Conservation (phyloP, 2,329 filamentous ascomycete species). For the Aquanectria penicillioides region DNA sequence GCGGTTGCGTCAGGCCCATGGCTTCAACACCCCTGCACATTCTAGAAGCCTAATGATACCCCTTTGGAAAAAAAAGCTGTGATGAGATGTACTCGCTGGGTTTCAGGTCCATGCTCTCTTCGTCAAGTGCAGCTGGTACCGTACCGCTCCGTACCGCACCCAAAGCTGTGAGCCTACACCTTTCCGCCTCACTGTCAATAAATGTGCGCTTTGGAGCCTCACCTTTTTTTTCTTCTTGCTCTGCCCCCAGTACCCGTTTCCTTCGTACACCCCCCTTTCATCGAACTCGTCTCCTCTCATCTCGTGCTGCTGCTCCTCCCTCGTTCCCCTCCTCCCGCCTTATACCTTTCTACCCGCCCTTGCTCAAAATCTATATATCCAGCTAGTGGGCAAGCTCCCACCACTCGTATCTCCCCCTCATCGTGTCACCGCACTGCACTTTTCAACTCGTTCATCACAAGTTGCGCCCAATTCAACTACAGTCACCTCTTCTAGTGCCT, state of each 20-base stretch:
- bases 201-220: constrained; percentile 44
- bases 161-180: constrained; percentile 30
- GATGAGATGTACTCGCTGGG: constrained; percentile 21
- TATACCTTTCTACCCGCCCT: neutral
- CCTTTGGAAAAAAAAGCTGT: constrained; percentile 27
- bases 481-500: constrained; percentile 30
- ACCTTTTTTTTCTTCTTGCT: constrained; percentile 22
- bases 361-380: constrained; percentile 12
- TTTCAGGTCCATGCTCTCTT: constrained; percentile 35
- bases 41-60: constrained; percentile 40
- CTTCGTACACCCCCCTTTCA: neutral
- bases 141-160: too few species aligned
- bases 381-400: constrained; percentile 5
- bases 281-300: neutral
- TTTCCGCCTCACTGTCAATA: constrained; percentile 38
- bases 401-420: constrained; percentile 5
- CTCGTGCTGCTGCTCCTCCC: neutral
- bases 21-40: constrained; percentile 25
- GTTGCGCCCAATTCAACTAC: constrained; percentile 23
- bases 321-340: neutral
- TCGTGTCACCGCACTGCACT: constrained; percentile 21
- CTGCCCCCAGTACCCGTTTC: constrained; percentile 1
- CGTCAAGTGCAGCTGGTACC: too few species aligned
- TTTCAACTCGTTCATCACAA: constrained; percentile 14
- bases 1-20: constrained; percentile 23